A percentile compares a stretch with the other conserved stretches of the same genome.
Conservation (phyloP, 805 yeast species). For the Wickerhamiella sergipiensis region DNA sequence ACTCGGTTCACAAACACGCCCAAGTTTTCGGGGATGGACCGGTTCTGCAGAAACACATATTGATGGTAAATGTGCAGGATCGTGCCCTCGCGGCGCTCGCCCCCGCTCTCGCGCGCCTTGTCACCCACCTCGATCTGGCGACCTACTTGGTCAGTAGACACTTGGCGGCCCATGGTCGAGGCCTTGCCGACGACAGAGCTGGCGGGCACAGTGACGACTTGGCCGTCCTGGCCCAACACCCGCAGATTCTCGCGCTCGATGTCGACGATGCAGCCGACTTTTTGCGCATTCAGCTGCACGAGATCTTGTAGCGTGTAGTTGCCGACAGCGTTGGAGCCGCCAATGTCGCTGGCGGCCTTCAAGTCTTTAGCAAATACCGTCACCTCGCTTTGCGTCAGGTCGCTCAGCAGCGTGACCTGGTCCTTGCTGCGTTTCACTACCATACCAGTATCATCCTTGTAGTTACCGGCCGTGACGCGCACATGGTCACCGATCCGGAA, state of each 20-base stretch:
- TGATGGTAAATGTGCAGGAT: constrained; percentile 78
- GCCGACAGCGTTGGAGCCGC: constrained; percentile 56
- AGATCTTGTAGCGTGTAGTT: constrained; percentile 79
- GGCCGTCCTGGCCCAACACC: constrained; percentile 71
- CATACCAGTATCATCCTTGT: constrained; percentile 86
- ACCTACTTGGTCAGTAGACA: constrained; percentile 79
- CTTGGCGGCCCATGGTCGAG: constrained; percentile 42
- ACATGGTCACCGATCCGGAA: constrained; percentile 92
- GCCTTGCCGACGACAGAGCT: constrained; percentile 72
- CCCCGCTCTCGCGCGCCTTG: constrained; percentile 71
- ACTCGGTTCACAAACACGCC: constrained; percentile 82
- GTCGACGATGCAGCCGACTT: constrained; percentile 78
- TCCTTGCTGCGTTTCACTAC: constrained; percentile 67
- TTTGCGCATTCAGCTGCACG: constrained; percentile 72
- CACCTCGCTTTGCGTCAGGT: constrained; percentile 75
- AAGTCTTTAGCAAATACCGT: constrained; percentile 87
- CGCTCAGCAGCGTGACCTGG: constrained; percentile 79
- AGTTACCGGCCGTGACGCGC: constrained; percentile 81
- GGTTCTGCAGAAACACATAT: constrained; percentile 64
- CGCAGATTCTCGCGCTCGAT: constrained; percentile 81
- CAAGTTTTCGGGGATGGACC: constrained; percentile 65
- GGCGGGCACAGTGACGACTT: constrained; percentile 56
- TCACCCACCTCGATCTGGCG: constrained; percentile 81
- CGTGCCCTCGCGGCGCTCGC: constrained; percentile 79
- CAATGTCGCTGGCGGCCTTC: constrained; percentile 81